Evolutionary conservation across 1,139 yeast species (phyloP), one percentile per base, ranked within the genome.

Genomic region (Chernovozyma sophiae-reginae): DNA sequence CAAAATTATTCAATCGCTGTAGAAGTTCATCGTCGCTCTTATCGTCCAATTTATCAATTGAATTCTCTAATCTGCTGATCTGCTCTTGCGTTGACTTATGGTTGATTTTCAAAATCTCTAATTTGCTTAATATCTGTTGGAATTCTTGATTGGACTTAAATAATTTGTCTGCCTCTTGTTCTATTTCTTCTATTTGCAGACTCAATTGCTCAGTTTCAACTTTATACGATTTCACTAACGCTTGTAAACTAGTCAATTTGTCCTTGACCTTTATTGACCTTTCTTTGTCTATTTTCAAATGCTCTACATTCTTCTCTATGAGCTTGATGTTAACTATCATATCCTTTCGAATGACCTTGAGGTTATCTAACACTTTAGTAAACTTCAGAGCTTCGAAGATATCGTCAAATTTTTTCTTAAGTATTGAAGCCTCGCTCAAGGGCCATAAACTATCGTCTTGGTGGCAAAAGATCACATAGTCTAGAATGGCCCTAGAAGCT

Each of bases 381-480:
- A 85, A 94, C 57, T 87, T 89, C 47, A 89, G 77, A 0, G 97
- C 96, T 57, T 94, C 97, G 50, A 94, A 94, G 5, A 94, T 92
- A 55, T 92, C 98, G 58, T 94, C 98, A 52, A 94, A 94, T 42
- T 92, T 74, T 60, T 90, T 90, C 61, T 94, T 94, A 53, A 94
- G 71, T 12, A 76, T 76, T 6, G 95, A 73, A 1, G 98, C 95
- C 58, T 94, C 99, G 47, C 92, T 79, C 39, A 94, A 67, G 2
- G 99, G 99, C 99, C 99, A 94, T 29, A 87, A 62, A 52, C 94
- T 83, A 43, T 94, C 99, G 53, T 94, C 99, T 58, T 94, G 99
- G 55, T 94, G 99, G 53, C 98, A 92, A 58, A 94, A 94, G 2
- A 92, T 82, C 32, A 94, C 98, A 56, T 89, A 86, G 48, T 92